Conservation (phyloP, 345 rosid genomes). For the Geranium brycei region DNA sequence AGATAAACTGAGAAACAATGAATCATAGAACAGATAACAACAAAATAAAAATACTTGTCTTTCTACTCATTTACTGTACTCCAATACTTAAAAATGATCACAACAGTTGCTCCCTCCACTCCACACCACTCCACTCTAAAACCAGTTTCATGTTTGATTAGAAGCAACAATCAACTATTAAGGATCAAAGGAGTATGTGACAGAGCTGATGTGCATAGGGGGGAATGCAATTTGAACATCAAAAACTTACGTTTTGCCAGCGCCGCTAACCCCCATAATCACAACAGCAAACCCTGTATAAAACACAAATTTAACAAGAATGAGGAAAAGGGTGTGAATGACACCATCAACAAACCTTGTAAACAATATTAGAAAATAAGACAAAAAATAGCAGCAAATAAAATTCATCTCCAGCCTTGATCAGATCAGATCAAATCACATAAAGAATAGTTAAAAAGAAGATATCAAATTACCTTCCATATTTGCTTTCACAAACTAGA, state of each 20-base stretch:
- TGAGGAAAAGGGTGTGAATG: not conserved
- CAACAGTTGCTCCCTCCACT: no score
- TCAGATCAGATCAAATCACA: not conserved
- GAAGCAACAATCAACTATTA: no score
- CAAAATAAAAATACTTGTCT: no score
- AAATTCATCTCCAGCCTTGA: not conserved
- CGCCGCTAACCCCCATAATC: constrained; percentile 4
- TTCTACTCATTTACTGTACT: no score
- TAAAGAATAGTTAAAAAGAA: no score
- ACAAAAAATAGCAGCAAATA: no score
- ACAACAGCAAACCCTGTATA: not conserved
- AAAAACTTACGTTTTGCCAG: constrained; percentile 6
- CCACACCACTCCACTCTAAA: no score
- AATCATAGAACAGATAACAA: not conserved
- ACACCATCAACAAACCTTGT: not conserved
- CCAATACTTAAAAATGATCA: no score
- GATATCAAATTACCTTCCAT: not conserved
- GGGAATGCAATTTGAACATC: not conserved
- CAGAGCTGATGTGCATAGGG: no score
- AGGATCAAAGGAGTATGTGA: no score
- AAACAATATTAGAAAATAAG: no score
- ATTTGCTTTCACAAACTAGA: not conserved
- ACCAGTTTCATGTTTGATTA: no score
- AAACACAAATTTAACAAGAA: not conserved
- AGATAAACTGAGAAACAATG: not conserved